These are phyloP conservation scores for Sarcodon aspratus DNA, from an alignment of 768 basidiomycete genomes.

Conservation along the genomic window DNA sequence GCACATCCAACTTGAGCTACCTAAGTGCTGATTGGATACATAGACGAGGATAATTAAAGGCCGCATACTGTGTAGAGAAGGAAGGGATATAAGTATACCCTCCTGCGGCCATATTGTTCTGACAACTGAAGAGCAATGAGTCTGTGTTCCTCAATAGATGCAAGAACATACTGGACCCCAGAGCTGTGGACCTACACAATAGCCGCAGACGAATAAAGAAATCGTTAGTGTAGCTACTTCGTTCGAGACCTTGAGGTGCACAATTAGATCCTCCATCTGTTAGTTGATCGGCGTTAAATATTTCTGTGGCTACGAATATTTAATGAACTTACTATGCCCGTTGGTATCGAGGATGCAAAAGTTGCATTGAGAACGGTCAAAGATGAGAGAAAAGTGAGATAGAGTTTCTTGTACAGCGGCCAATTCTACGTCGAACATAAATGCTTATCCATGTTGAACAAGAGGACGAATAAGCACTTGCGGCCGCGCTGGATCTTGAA, in stretches of 20 bases:
- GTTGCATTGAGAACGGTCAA: too few species aligned
- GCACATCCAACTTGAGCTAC: conserved; percentile 43
- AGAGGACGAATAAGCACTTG: too few species aligned
- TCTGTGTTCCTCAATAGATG: too few species aligned
- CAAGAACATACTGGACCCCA: conserved; percentile 38
- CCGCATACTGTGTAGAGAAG: conserved; percentile 33
- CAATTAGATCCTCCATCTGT: conserved; percentile 18
- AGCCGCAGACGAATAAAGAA: conserved; percentile 54
- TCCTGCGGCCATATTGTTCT: conserved; percentile 46
- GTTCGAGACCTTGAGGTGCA: conserved; percentile 36
- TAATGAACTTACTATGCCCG: too few species aligned
- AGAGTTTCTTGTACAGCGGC: too few species aligned
- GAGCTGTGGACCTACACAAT: conserved; percentile 47
- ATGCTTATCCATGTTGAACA: too few species aligned
- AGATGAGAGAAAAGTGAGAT: too few species aligned
- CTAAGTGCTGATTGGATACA: conserved; percentile 37
- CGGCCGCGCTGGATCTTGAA: too few species aligned
- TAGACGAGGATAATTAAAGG: conserved; percentile 50
- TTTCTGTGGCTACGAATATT: too few species aligned
- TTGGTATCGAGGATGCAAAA: too few species aligned
- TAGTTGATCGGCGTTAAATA: too few species aligned
- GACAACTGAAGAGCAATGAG: conserved; percentile 3
- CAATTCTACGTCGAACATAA: too few species aligned
- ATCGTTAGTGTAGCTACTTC: conserved; percentile 45
- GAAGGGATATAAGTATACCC: conserved; percentile 46